A percentile compares a stretch with the other conserved stretches of the same genome.
phyloP scores from a whole-genome alignment of 1,284 basidiomycete species.

The Cystobasidium pallidum region DNA sequence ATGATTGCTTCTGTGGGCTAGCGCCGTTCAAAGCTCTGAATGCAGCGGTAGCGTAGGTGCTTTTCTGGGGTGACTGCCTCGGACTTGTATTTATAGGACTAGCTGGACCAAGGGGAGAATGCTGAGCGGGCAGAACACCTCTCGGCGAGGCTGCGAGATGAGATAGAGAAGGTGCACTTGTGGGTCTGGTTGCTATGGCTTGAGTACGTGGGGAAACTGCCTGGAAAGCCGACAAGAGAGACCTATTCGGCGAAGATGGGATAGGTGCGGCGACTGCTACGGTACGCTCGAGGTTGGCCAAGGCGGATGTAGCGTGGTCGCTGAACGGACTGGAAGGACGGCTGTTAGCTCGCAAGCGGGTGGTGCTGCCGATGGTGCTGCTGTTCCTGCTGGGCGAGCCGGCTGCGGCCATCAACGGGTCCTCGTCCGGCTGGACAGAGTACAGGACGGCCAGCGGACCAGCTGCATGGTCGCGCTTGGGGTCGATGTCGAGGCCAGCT shows the following conservation, averaged over 20 bases:
- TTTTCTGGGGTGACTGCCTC: neutral
- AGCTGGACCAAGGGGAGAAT: conserved; percentile 19
- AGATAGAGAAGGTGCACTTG: conserved; percentile 8
- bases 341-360: neutral
- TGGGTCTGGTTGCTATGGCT: neutral
- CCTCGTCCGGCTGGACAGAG: conserved; percentile 23
- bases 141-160: neutral
- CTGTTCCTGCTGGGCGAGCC: neutral
- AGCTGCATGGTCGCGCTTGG: conserved; percentile 2
- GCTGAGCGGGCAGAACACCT: neutral
- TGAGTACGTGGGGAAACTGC: conserved; percentile 27
- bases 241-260: conserved; percentile 21
- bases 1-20: conserved; percentile 12
- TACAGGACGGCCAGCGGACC: conserved; percentile 28
- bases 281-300: neutral
- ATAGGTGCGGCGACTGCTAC: neutral
- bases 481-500: neutral
- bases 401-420: neutral
- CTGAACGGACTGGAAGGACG: conserved; percentile 12
- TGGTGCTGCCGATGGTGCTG: neutral
- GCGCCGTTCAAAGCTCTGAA: conserved; percentile 33
- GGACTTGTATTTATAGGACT: conserved; percentile 13
- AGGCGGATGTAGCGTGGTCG: neutral
- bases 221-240: conserved; percentile 34
- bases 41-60: conserved; percentile 14